Evolutionary conservation across 176 grass and related monocot genomes (phyloP), one percentile per base, ranked within the genome.

Genomic region (Cenchrus purpureus): DNA sequence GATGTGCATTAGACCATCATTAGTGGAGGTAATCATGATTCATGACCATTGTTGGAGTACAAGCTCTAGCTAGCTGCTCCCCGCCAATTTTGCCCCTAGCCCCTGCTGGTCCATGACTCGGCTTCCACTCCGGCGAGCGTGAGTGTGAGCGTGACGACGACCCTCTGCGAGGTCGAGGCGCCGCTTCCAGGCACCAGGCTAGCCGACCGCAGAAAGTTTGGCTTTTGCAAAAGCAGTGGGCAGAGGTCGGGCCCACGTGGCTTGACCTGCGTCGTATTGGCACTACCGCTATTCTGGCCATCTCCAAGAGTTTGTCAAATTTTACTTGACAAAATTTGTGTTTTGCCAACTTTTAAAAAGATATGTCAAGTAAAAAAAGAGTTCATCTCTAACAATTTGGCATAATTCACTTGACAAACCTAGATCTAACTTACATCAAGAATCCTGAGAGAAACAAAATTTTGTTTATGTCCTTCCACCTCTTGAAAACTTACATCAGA

Each of bases 131-230:
- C 58, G 58, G 19, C 58, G 58, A 25, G 37, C 37, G 31, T 20
- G 58, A 25, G 58, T n/a, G 8, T 61, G n/a, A 22, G 58, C n/a
- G 20, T 62, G 59, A 62, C 59, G 59, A 62, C 59, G 59, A 28
- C 59, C 11, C 64, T 14, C 69, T 2, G 79, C 87, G 20, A 10
- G 52, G 43, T 81, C 88, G 78, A 89, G 83, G 88, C 88, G 88
- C 88, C 88, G 83, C 88, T 89, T 89, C 88, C 78, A 44, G 76
- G 76, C 60, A 52, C 88, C 78, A 44, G 76, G 69, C 60, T 60
- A 68, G 56, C 10, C 32, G 55, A 15, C 55, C 7, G 57, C 81
- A 49, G 72, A 67, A 62, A n/a, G 17, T 51, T 20, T 42, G 51
- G 1, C 70, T 61, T 89, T 84, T 60, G 81, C 17, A 52, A 59